Evolutionary conservation across 495 filamentous ascomycete genomes (phyloP).

Genomic region (Hypomontagnella submonticulosa): DNA sequence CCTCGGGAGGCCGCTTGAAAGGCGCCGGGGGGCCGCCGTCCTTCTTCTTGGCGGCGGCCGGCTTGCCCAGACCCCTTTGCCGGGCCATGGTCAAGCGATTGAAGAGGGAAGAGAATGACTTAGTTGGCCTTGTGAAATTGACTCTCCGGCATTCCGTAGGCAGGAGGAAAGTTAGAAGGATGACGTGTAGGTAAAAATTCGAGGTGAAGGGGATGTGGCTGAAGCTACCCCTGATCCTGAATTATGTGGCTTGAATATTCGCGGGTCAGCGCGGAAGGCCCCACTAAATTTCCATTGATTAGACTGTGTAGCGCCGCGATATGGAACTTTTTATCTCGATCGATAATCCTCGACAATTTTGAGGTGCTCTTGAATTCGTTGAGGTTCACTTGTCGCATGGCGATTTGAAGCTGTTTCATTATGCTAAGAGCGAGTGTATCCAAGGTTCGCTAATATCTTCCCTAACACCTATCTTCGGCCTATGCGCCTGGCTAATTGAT

Average conservation of each 20-base stretch:
- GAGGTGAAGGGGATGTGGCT: conserved; percentile 33
- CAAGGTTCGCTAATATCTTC: conserved; percentile 26
- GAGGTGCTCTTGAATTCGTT: conserved; percentile 1
- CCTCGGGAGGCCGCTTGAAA: conserved; percentile 68
- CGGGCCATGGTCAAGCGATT: conserved; percentile 31
- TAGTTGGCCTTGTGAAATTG: not conserved
- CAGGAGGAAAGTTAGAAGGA: conserved; percentile 9
- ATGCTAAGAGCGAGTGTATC: conserved; percentile 47
- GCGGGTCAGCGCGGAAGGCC: not conserved
- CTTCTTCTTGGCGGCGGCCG: conserved; percentile 34
- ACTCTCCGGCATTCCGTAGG: not conserved
- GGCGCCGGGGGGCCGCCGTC: conserved; percentile 62
- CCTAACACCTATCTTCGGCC: not conserved
- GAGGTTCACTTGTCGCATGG: conserved; percentile 38
- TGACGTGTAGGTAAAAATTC: conserved; percentile 15
- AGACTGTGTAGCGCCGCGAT: conserved; percentile 18
- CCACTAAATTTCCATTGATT: conserved; percentile 28
- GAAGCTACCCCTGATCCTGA: conserved; percentile 37
- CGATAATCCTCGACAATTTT: conserved; percentile 1
- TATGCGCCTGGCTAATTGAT: conserved; percentile 20
- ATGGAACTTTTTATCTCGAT: conserved; percentile 26
- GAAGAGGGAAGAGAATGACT: not conserved
- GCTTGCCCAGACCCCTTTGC: conserved; percentile 36
- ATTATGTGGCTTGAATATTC: conserved; percentile 1
- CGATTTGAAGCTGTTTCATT: conserved; percentile 30